Conservation (phyloP, 306 rosid genomes). For the Quercus aquifolioides region DNA sequence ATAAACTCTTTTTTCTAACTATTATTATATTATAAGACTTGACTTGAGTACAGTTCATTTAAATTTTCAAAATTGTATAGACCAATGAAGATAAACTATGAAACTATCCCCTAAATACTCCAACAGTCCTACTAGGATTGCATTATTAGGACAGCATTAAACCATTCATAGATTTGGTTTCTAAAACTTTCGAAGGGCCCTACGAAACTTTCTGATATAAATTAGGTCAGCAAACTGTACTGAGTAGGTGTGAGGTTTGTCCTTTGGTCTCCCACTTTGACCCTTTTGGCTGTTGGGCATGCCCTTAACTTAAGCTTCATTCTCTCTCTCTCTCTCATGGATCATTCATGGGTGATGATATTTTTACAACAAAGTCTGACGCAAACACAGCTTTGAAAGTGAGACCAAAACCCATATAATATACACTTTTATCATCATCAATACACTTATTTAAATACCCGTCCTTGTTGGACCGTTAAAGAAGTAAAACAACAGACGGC, state of each 20-base stretch:
- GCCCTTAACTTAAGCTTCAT: conserved; percentile 7
- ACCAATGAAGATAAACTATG: no score
- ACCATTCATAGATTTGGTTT: background rate
- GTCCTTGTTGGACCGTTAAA: conserved; percentile 51
- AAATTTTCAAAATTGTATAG: no score
- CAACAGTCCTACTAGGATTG: no score
- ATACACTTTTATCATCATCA: background rate
- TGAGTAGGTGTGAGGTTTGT: conserved; percentile 17
- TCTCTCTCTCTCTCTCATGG: background rate
- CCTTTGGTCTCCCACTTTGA: conserved; percentile 22
- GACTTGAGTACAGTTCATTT: no score
- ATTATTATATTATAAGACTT: no score
- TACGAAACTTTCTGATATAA: background rate
- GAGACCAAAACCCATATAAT: conserved; percentile 1
- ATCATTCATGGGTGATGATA: background rate
- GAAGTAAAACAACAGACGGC: conserved; percentile 56
- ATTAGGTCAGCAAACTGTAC: conserved; percentile 24
- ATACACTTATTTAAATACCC: background rate
- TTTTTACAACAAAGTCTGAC: conserved; percentile 38
- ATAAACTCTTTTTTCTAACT: no score
- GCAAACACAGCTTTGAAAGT: conserved; percentile 44
- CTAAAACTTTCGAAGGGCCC: background rate
- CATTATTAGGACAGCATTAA: no score
- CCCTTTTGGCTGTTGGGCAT: conserved; percentile 2
- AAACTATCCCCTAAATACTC: no score